Conservation (phyloP, 2,329 filamentous ascomycete genomes). For the Colletotrichum higginsianum region DNA sequence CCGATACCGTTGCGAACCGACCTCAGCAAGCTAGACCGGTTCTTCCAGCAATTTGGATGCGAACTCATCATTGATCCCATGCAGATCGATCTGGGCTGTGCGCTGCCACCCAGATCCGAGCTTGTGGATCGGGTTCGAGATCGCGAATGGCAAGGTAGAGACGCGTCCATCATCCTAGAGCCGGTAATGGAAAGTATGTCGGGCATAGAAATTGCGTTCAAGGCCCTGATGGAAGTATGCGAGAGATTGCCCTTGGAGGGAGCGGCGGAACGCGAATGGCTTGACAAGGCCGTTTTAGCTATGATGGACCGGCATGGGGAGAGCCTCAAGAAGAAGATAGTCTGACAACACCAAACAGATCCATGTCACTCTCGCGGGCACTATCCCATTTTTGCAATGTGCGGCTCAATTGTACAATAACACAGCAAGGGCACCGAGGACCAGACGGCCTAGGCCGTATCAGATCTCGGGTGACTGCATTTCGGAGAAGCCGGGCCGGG, state of each 20-base stretch:
- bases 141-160: background rate
- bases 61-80: conserved; percentile 9
- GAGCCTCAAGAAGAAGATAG: background rate
- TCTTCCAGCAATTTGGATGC: conserved; percentile 1
- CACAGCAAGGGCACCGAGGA: background rate
- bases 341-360: background rate
- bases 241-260: background rate
- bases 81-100: background rate
- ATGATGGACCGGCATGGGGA: background rate
- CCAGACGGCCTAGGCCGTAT: background rate
- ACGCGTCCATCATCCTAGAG: conserved; percentile 1
- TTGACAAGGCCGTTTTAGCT: conserved; percentile 2
- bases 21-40: conserved; percentile 7
- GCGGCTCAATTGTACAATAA: background rate
- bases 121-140: background rate
- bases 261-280: background rate
- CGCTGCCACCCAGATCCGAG: background rate
- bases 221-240: background rate
- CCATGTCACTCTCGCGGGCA: background rate
- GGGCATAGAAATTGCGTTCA: background rate
- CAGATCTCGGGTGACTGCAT: background rate
- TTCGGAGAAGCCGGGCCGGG: background rate
- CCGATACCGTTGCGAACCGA: conserved; percentile 24
- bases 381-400: background rate
- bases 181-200: background rate